phyloP scores from a whole-genome alignment of 345 rosid genomes.

The Eucalyptus sp. region DNA sequence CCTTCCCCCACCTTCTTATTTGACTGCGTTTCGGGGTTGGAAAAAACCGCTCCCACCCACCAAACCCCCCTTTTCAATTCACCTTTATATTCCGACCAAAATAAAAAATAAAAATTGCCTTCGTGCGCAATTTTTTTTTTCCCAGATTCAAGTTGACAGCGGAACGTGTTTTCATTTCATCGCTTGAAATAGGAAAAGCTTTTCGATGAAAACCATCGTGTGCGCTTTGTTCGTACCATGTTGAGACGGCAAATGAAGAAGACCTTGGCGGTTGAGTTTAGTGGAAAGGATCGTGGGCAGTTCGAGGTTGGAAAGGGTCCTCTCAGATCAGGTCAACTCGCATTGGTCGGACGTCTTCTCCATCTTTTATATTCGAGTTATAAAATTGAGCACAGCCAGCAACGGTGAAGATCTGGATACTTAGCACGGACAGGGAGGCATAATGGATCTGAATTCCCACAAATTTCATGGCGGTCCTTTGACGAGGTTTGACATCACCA shows the following conservation, averaged over 20 bases:
- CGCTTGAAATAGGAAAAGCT: neutral
- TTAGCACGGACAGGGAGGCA: neutral
- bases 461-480: neutral
- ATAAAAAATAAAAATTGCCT: neutral
- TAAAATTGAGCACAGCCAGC: neutral
- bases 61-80: neutral
- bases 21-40: neutral
- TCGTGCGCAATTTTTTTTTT: no score
- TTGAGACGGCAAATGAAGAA: neutral
- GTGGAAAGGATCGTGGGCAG: neutral
- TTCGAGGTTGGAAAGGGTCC: neutral
- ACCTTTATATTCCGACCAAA: neutral
- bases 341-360: neutral
- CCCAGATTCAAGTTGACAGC: neutral
- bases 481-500: neutral
- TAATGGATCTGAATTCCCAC: neutral
- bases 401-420: neutral
- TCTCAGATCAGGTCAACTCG: neutral
- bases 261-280: neutral
- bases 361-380: neutral
- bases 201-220: neutral
- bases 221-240: neutral
- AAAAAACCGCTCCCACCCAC: neutral
- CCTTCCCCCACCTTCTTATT: neutral
- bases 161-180: neutral